A percentile compares a stretch with the other conserved stretches of the same genome.
Conservation (phyloP, 306 rosid genomes). For the Vicia faba region DNA sequence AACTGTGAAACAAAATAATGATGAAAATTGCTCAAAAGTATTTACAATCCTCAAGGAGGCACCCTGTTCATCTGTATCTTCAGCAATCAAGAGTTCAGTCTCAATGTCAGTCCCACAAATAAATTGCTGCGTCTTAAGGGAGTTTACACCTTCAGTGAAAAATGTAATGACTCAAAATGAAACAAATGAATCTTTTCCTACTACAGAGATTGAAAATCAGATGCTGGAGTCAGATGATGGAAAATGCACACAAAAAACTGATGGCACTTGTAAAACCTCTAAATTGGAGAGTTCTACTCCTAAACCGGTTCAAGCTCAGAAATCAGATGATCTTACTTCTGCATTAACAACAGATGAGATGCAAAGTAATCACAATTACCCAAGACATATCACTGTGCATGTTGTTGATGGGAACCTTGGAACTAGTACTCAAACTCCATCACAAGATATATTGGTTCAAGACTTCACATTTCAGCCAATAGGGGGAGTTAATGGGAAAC, state of each 20-base stretch:
- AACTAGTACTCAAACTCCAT: conserved; percentile 51
- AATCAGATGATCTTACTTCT: conserved; percentile 54
- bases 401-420: conserved; percentile 78
- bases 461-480: conserved; percentile 61
- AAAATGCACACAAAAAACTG: conserved; percentile 43
- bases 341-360: conserved; percentile 62
- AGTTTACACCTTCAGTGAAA: conserved; percentile 64
- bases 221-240: conserved; percentile 56
- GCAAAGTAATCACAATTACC: conserved; percentile 76
- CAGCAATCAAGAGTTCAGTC: conserved; percentile 54
- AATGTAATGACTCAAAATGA: conserved; percentile 49
- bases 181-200: conserved; percentile 52
- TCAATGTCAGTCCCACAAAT: conserved; percentile 43
- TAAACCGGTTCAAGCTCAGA: conserved; percentile 55
- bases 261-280: conserved; percentile 49
- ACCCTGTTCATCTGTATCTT: conserved; percentile 60
- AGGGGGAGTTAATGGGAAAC: conserved; percentile 55
- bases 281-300: conserved; percentile 47
- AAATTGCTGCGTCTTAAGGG: conserved; percentile 53
- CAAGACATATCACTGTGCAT: conserved; percentile 87
- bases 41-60: conserved; percentile 59
- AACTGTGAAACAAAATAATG: conserved; percentile 53
- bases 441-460: conserved; percentile 52
- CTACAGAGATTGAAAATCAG: conserved; percentile 53
- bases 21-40: conserved; percentile 55